Conservation (phyloP, 2,329 filamentous ascomycete species). For the Pseudogymnoascus sp. region DNA sequence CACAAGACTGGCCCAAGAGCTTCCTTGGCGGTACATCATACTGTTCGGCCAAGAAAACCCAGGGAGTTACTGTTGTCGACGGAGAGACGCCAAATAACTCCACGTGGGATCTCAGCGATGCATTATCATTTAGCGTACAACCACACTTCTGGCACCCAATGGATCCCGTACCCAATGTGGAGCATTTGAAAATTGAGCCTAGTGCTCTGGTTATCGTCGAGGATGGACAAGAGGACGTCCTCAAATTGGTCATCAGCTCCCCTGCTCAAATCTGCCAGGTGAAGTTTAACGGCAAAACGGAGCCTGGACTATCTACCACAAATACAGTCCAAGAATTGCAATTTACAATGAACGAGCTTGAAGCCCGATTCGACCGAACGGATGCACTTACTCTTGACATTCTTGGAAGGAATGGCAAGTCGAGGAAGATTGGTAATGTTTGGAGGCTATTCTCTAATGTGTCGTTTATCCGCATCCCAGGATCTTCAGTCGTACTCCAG, state of each 20-base stretch:
- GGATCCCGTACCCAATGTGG: conserved; percentile 37
- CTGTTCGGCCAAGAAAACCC: conserved; percentile 25
- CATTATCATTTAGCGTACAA: conserved; percentile 58
- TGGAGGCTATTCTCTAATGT: conserved; percentile 28
- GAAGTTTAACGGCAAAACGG: conserved; percentile 21
- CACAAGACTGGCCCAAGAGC: conserved; percentile 34
- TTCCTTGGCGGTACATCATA: conserved; percentile 31
- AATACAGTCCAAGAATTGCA: conserved; percentile 15
- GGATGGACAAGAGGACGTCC: conserved; percentile 20
- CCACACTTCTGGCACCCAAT: conserved; percentile 59
- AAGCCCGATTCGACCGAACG: conserved; percentile 25
- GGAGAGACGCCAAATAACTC: conserved; percentile 47
- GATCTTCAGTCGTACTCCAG: conserved; percentile 30
- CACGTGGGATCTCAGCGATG: conserved; percentile 59
- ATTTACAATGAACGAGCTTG: conserved; percentile 24
- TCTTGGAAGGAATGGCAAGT: conserved; percentile 35
- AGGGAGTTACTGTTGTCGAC: conserved; percentile 27
- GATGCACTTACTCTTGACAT: conserved; percentile 27
- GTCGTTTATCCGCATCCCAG: conserved; percentile 32
- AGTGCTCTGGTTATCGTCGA: conserved; percentile 16
- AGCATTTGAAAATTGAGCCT: conserved; percentile 12
- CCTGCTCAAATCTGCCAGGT: conserved; percentile 24
- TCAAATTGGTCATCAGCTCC: conserved; percentile 19
- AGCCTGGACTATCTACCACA: conserved; percentile 18
- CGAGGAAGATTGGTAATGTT: conserved; percentile 25